Percentiles rank a stretch among this genome's conserved stretches.
phyloP scores from a whole-genome alignment of 257 asterid genomes.

The Paulownia fortunei region DNA sequence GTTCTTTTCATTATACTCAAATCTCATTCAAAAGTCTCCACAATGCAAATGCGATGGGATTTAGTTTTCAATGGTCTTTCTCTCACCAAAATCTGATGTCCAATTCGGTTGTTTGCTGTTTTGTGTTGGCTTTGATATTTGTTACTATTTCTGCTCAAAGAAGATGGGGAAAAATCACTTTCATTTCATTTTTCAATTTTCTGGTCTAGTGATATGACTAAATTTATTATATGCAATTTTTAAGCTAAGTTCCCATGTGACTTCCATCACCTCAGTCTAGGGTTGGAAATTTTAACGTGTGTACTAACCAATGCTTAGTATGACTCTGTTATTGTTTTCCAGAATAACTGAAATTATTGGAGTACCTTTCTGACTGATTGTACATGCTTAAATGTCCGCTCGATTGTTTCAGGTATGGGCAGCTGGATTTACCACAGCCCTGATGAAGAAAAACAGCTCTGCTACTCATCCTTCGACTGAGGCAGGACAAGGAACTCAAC shows the following conservation, averaged over 20 bases:
- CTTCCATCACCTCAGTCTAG: background rate
- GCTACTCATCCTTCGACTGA: constrained; percentile 52
- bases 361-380: background rate
- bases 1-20: too few species aligned
- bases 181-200: too few species aligned
- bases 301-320: background rate
- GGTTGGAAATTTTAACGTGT: background rate
- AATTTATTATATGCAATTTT: background rate
- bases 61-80: background rate
- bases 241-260: constrained; percentile 20
- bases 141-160: constrained; percentile 16
- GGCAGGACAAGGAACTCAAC: constrained; percentile 44
- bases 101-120: background rate
- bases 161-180: too few species aligned
- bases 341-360: background rate
- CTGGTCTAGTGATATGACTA: constrained; percentile 9
- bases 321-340: background rate
- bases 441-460: constrained; percentile 75
- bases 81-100: background rate
- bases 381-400: constrained; percentile 24
- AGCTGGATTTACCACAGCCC: constrained; percentile 88
- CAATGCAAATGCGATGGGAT: constrained; percentile 2
- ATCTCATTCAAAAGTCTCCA: too few species aligned
- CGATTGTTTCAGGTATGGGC: constrained; percentile 84
- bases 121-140: background rate